phyloP scores from a whole-genome alignment of 805 yeast species.

The Barnettozyma populi region DNA sequence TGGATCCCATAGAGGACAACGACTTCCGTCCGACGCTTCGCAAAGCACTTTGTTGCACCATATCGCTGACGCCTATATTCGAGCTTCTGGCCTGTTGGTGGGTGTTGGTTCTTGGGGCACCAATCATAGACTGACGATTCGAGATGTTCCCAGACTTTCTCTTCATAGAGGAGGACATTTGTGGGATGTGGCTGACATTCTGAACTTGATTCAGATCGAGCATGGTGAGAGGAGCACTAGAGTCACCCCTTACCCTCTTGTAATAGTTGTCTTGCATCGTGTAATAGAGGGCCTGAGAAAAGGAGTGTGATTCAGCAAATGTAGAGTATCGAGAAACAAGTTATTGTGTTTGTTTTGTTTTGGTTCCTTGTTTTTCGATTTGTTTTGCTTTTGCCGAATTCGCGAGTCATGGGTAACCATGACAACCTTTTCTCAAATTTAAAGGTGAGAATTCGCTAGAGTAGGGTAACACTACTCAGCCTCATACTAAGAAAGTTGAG shows the following conservation, averaged over 20 bases:
- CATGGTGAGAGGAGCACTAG: conserved; percentile 18
- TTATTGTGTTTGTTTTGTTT: conserved; percentile 5
- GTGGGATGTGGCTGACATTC: conserved; percentile 24
- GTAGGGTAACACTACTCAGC: not conserved
- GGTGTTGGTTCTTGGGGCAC: conserved; percentile 24
- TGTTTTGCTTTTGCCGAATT: conserved; percentile 1
- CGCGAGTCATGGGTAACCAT: conserved; percentile 1
- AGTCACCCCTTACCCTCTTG: conserved; percentile 17
- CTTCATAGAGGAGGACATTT: conserved; percentile 20
- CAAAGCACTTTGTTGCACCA: conserved; percentile 24
- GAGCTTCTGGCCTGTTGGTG: conserved; percentile 18
- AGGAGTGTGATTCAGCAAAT: not conserved
- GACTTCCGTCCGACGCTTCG: conserved; percentile 22
- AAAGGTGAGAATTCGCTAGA: not conserved
- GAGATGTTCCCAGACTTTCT: conserved; percentile 20
- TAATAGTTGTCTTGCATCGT: conserved; percentile 25
- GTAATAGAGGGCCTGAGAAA: not conserved
- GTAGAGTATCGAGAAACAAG: not conserved
- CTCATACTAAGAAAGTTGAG: no score
- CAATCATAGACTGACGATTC: conserved; percentile 27
- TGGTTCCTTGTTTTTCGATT: not conserved
- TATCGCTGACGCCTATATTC: conserved; percentile 20
- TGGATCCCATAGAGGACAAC: conserved; percentile 11
- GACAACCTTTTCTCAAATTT: not conserved
- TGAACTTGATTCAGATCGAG: conserved; percentile 24